Evolutionary conservation across 495 filamentous ascomycete species (phyloP), one percentile per base, ranked within the genome.

Genomic region (Aspergillus kassunensis): DNA sequence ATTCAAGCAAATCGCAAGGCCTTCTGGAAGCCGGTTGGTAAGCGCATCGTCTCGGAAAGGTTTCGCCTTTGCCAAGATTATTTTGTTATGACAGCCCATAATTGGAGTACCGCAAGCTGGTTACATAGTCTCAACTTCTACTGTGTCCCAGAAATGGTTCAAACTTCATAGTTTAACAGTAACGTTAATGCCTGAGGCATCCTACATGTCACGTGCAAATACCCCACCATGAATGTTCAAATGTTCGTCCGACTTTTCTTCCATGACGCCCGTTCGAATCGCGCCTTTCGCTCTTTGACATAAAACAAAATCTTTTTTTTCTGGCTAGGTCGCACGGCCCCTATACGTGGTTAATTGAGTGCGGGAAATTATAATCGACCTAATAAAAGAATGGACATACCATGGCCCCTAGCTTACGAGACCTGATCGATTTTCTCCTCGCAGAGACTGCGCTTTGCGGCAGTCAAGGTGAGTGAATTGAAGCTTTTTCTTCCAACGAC

Each of bases 361-460:
- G 29, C n/a, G 31, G 23, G 25, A 49, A 40, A 49, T 39, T 39
- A 31, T 23, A 8, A 3, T 40, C 16, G 27, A 19, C 27, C 15
- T 37, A 34, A 44, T 19, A 20, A 18, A 37, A 57, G 49, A 40
- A 67, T 62, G 59, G 54, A 41, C 29, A 54, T 49, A 63, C 23
- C 39, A 91, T 91, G 89, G 80, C 73, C 47, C 73, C 67, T 44
- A 80, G 80, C 53, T 69, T 88, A 47, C 85, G 90, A 65, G 81
- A 81, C 51, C 68, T 93, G 66, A 82, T 91, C 41, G 78, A 86
- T 56, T 83, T 80, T 61, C 68, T 91, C 41, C 68, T 92, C 39
- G 77, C 79, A 16, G 85, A 88, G 72, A 85, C 92, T 62, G 86
- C 87, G 30, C 72, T 85, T 35, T 73, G 71, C 45, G 88, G 88